phyloP scores from a whole-genome alignment of 345 rosid genomes.

The Boechera divaricarpa region DNA sequence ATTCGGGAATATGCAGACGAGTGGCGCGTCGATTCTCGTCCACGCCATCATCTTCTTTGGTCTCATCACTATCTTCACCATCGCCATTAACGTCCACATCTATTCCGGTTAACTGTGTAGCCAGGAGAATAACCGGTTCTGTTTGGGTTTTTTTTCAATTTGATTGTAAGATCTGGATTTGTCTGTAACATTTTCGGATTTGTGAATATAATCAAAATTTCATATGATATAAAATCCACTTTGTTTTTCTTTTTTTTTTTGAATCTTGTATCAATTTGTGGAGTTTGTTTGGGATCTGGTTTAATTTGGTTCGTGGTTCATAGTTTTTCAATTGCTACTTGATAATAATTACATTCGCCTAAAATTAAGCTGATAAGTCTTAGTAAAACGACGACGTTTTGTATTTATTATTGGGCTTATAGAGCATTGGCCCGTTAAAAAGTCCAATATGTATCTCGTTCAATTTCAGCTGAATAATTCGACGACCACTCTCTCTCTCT shows the following conservation, averaged over 20 bases:
- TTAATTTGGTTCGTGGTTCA: neutral
- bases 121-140: neutral
- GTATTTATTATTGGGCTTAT: neutral
- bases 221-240: neutral
- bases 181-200: conserved; percentile 10
- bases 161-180: conserved; percentile 32
- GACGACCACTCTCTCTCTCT: conserved; percentile 29
- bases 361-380: too few relatives aligned
- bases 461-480: conserved; percentile 24
- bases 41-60: conserved; percentile 59
- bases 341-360: neutral
- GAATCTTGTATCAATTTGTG: conserved; percentile 13
- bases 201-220: conserved; percentile 28
- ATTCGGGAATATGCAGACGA: conserved; percentile 64
- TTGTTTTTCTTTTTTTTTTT: neutral
- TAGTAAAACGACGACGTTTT: neutral
- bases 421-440: neutral
- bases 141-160: neutral
- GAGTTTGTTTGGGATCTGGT: conserved; percentile 25
- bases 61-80: conserved; percentile 63
- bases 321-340: neutral
- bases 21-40: conserved; percentile 57
- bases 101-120: conserved; percentile 43
- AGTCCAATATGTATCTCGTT: conserved; percentile 13
- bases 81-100: conserved; percentile 62